A percentile compares a stretch with the other conserved stretches of the same genome.
These are phyloP conservation scores for Mycosarcoma mackinlayi DNA, from an alignment of 1,284 basidiomycete species.

Conservation along the genomic window DNA sequence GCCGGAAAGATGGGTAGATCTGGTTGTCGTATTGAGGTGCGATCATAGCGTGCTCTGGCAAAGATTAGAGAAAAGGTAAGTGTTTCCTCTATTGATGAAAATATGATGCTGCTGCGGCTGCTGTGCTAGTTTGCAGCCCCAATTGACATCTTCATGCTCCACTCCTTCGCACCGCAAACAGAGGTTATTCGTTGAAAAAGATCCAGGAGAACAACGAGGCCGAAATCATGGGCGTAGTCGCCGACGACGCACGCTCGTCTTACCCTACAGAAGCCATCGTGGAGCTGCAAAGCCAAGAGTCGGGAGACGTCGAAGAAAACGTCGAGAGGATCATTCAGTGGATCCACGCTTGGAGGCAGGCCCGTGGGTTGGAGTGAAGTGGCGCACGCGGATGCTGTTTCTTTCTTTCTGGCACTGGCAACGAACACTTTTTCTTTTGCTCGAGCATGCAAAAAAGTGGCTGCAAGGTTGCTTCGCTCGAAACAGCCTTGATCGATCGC, in stretches of 20 bases:
- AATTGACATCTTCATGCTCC: not conserved
- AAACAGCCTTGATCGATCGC: too few species aligned
- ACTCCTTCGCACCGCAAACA: slow-evolving; percentile 64
- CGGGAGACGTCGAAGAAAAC: slow-evolving; percentile 86
- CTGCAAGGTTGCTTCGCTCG: too few species aligned
- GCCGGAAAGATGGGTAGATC: slow-evolving; percentile 95
- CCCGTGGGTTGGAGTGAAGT: slow-evolving; percentile 68
- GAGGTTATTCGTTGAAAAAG: slow-evolving; percentile 89
- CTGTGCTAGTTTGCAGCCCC: too few species aligned
- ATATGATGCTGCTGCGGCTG: too few species aligned
- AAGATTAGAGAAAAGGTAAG: slow-evolving; percentile 87
- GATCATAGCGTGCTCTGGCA: slow-evolving; percentile 91
- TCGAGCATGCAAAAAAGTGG: too few species aligned
- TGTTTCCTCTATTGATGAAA: too few species aligned
- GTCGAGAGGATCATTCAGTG: slow-evolving; percentile 84
- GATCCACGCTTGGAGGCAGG: slow-evolving; percentile 81
- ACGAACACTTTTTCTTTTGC: too few species aligned
- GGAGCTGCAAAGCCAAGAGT: slow-evolving; percentile 82
- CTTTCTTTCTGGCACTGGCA: too few species aligned
- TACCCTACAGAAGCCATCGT: slow-evolving; percentile 88
- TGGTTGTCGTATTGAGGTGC: slow-evolving; percentile 93
- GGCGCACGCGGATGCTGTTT: too few species aligned
- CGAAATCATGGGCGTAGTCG: slow-evolving; percentile 94
- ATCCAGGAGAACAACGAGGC: slow-evolving; percentile 98
- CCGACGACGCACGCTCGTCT: slow-evolving; percentile 86